A percentile compares a stretch with the other conserved stretches of the same genome.
Conservation (phyloP, 495 filamentous ascomycete genomes). For the Hypomontagnella monticulosa region DNA sequence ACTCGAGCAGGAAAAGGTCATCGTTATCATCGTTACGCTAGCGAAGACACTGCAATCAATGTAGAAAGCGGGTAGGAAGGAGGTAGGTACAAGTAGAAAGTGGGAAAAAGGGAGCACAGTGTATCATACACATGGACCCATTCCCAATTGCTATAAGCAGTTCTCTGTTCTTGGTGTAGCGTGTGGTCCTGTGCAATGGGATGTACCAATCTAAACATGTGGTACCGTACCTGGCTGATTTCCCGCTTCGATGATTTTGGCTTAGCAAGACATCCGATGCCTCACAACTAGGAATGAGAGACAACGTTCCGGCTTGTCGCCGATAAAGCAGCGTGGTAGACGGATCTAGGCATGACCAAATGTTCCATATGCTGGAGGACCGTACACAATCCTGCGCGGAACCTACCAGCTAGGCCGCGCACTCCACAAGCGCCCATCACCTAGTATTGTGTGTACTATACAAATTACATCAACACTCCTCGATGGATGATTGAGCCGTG, state of each 20-base stretch:
- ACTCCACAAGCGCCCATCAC: neutral
- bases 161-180: slow-evolving; percentile 30
- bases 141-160: slow-evolving; percentile 13
- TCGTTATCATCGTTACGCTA: slow-evolving; percentile 34
- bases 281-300: slow-evolving; percentile 43
- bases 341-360: slow-evolving; percentile 36
- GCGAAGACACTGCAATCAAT: slow-evolving; percentile 18
- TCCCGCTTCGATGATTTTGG: slow-evolving; percentile 35
- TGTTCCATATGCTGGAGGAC: slow-evolving; percentile 19
- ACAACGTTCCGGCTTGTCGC: slow-evolving; percentile 35
- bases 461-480: neutral
- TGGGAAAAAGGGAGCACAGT: slow-evolving; percentile 23
- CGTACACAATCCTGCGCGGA: slow-evolving; percentile 26
- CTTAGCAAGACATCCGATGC: slow-evolving; percentile 45
- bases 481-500: slow-evolving; percentile 16
- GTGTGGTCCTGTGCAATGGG: slow-evolving; percentile 19
- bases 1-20: slow-evolving; percentile 10
- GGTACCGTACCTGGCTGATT: slow-evolving; percentile 38
- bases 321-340: slow-evolving; percentile 29
- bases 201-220: slow-evolving; percentile 30
- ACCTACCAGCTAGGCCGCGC: slow-evolving; percentile 15
- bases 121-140: slow-evolving; percentile 32
- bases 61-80: slow-evolving; percentile 16
- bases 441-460: neutral
- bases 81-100: no score